Base-by-base conservation (phyloP, 83 land plant species). In the Thuja plicata region DNA sequence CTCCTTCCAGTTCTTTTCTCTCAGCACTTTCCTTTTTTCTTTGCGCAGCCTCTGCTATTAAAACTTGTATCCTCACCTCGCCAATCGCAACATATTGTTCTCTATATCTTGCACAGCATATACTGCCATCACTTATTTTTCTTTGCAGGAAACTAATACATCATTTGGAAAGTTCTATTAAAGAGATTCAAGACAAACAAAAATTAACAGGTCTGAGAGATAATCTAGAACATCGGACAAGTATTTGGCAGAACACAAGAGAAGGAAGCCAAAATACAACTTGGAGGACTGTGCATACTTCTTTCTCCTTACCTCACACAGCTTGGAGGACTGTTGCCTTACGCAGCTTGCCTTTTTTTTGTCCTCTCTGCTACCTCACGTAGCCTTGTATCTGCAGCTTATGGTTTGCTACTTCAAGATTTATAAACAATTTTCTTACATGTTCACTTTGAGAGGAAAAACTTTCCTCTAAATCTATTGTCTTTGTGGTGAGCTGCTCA, bases 391-490 rank as follows among this genome's bases (percentile, higher is more conserved):
- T 96, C 93, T 92, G 85, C 54, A 94, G 62, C 86, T 95, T 92
- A 37, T 92, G 90, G 84, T 93, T 89, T 30, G 94, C 92, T 76
- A 92, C 89, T 35, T 90, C 89, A 70, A 95, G 88, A 77, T 95
- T 93, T 40, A 86, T 70, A 74, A 91, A 91, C 45, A 95, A 84
- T 19, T 34, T 45, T 15, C 87, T 84, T 88, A 94, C 87, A 83
- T 91, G 91, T 82, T 91, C 91, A 80, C 87, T 89, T 38, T 95
- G 97, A 7, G 97, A 93, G 24, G 92, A 89, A 62, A 93, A 95
- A 13, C 92, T 92, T 11, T 89, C 93, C 99, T 97, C 99, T 71
- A 97, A 91, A 10, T 90, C 90, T 83, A 89, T 89, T 43, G 95
- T 86, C 84, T 96, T 96, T 32, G 83, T 90, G 34, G 91, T 90